These are phyloP conservation scores for Panaeolus papilionaceus DNA, from an alignment of 768 basidiomycete species.

Conservation along the genomic window DNA sequence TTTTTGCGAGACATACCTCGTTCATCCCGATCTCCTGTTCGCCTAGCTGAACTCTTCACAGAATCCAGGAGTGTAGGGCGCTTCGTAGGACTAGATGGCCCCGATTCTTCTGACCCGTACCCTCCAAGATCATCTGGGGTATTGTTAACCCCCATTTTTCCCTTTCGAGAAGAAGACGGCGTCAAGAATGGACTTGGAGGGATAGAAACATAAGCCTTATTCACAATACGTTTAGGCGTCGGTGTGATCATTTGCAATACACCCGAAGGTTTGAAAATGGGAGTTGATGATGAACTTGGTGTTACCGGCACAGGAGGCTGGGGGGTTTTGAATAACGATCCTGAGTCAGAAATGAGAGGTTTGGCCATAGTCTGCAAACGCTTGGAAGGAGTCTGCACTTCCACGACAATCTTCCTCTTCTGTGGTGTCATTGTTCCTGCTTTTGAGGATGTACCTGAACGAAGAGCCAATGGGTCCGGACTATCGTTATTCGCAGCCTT, in stretches of 20 bases:
- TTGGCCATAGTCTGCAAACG: constrained; percentile 46
- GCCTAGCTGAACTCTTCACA: constrained; percentile 56
- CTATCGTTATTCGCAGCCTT: constrained; percentile 42
- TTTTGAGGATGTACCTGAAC: constrained; percentile 34
- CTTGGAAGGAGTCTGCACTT: constrained; percentile 71
- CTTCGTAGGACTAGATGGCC: constrained; percentile 39
- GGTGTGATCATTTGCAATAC: constrained; percentile 31
- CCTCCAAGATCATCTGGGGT: constrained; percentile 57
- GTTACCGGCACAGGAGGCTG: constrained; percentile 32
- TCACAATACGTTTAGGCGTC: constrained; percentile 41
- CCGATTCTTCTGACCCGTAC: constrained; percentile 57
- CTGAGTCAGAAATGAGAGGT: constrained; percentile 21
- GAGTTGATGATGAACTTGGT: constrained; percentile 36
- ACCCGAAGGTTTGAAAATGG: constrained; percentile 25
- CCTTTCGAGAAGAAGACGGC: constrained; percentile 44
- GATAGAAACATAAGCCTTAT: constrained; percentile 52
- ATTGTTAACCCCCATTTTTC: constrained; percentile 39
- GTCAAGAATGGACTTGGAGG: constrained; percentile 54
- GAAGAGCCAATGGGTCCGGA: constrained; percentile 62
- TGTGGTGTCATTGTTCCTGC: constrained; percentile 56
- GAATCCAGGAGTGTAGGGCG: constrained; percentile 36
- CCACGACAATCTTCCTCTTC: constrained; percentile 71
- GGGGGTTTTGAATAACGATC: constrained; percentile 26
- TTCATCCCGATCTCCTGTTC: constrained; percentile 79
- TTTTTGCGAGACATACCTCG: constrained; percentile 52